These are phyloP conservation scores for Mortierella sp. DNA, from an alignment of 371 early-diverging fungal genomes.

Conservation along the genomic window DNA sequence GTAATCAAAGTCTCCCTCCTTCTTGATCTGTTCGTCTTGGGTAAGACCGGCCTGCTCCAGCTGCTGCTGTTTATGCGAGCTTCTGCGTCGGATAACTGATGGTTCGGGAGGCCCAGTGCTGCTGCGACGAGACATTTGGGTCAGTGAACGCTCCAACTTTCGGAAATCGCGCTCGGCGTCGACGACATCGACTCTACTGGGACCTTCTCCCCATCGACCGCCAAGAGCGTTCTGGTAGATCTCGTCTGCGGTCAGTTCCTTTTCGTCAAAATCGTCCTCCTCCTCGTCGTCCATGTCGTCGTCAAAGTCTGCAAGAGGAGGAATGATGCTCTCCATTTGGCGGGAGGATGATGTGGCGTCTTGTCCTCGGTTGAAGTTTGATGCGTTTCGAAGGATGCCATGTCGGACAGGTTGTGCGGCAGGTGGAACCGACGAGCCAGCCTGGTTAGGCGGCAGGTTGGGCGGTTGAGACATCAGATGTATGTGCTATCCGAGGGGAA, in stretches of 20 bases:
- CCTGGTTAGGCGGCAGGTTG: slow-evolving; percentile 11
- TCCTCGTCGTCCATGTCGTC: slow-evolving; percentile 11
- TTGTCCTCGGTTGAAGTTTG: not conserved
- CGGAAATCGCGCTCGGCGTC: slow-evolving; percentile 44
- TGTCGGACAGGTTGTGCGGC: slow-evolving; percentile 15
- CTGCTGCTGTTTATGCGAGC: slow-evolving; percentile 14
- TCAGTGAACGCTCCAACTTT: slow-evolving; percentile 35
- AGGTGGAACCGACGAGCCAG: not conserved
- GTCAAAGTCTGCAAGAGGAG: slow-evolving; percentile 24
- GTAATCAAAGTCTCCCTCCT: slow-evolving; percentile 38
- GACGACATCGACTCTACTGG: slow-evolving; percentile 40
- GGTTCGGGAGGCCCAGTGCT: slow-evolving; percentile 8
- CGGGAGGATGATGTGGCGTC: not conserved
- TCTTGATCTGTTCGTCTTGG: slow-evolving; percentile 20
- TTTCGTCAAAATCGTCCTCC: slow-evolving; percentile 12
- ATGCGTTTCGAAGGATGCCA: slow-evolving; percentile 30
- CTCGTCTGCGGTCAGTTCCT: slow-evolving; percentile 26
- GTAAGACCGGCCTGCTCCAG: not conserved
- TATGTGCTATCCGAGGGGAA: not conserved
- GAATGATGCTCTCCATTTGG: slow-evolving; percentile 33
- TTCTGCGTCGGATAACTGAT: slow-evolving; percentile 15
- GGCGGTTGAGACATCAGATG: slow-evolving; percentile 15
- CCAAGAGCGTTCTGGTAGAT: slow-evolving; percentile 35
- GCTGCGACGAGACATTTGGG: slow-evolving; percentile 25
- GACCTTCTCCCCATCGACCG: slow-evolving; percentile 55